Percentiles rank a stretch among this genome's conserved stretches.
Conservation (phyloP, 2,329 filamentous ascomycete species). For the Trichoderma hamatum region DNA sequence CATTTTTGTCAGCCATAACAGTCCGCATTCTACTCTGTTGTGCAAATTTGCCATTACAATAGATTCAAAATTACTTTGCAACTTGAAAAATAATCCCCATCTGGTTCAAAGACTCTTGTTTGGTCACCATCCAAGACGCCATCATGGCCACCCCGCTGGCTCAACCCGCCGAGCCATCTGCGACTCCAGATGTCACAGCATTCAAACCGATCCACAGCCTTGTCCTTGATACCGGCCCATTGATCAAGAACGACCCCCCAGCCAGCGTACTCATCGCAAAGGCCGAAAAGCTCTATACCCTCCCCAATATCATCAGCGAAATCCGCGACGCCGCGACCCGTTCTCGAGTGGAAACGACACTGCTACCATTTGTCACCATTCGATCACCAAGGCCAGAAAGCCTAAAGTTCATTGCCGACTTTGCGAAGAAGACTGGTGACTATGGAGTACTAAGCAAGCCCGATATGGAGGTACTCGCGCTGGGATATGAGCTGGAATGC, state of each 20-base stretch:
- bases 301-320: constrained; percentile 83
- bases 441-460: constrained; percentile 82
- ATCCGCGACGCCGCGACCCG: constrained; percentile 85
- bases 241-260: constrained; percentile 90
- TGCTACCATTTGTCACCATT: constrained; percentile 82
- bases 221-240: constrained; percentile 85
- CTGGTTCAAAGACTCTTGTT: neutral
- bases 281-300: constrained; percentile 77
- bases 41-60: neutral
- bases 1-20: neutral
- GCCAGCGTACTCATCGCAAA: constrained; percentile 79
- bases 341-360: constrained; percentile 77
- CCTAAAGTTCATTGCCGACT: constrained; percentile 77
- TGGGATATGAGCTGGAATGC: constrained; percentile 93
- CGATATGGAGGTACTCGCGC: constrained; percentile 85
- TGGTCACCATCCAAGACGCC: neutral
- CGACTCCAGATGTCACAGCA: constrained; percentile 26
- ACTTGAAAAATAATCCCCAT: fast-evolving
- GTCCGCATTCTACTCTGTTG: neutral
- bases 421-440: constrained; percentile 88
- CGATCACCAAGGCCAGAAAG: constrained; percentile 75
- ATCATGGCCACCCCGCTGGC: constrained; percentile 32
- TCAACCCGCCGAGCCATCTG: constrained; percentile 27
- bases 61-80: neutral
- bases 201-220: constrained; percentile 77